Conservation (phyloP, 441 rosid species). For the Erodium trifolium region DNA sequence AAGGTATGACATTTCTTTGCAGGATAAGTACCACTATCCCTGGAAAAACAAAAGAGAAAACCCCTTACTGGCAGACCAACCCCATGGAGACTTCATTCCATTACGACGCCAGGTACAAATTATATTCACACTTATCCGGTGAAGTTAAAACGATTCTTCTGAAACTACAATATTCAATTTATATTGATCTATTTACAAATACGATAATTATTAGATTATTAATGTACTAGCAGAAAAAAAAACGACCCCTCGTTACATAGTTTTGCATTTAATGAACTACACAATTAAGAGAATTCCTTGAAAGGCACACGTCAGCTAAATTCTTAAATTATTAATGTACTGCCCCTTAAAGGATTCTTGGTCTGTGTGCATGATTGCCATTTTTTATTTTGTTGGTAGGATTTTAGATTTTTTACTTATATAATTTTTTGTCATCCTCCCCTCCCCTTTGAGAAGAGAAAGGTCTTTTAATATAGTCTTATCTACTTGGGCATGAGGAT, state of each 20-base stretch:
- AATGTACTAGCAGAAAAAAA: neutral
- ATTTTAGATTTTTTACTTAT: neutral
- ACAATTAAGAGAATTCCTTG: neutral
- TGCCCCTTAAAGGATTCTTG: neutral
- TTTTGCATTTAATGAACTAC: neutral
- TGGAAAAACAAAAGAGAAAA: slow-evolving; percentile 32
- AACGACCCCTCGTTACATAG: neutral
- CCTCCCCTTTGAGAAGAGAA: neutral
- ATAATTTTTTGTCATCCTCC: neutral
- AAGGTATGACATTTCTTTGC: slow-evolving; percentile 23
- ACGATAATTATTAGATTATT: no score
- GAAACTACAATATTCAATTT: neutral
- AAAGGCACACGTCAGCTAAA: neutral
- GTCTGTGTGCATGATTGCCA: neutral
- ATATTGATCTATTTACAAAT: neutral
- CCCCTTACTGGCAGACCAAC: slow-evolving; percentile 41
- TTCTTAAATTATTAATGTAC: neutral
- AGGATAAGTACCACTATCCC: slow-evolving; percentile 29
- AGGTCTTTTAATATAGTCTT: neutral
- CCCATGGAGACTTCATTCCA: slow-evolving; percentile 39
- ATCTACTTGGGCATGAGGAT: neutral
- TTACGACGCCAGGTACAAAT: slow-evolving; percentile 49
- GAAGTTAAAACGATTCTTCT: neutral
- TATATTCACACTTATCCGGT: slow-evolving; percentile 6
- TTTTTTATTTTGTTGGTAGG: neutral